A percentile compares a stretch with the other conserved stretches of the same genome.
phyloP scores from a whole-genome alignment of 129 eudicot species.

The Lactuca saligna region DNA sequence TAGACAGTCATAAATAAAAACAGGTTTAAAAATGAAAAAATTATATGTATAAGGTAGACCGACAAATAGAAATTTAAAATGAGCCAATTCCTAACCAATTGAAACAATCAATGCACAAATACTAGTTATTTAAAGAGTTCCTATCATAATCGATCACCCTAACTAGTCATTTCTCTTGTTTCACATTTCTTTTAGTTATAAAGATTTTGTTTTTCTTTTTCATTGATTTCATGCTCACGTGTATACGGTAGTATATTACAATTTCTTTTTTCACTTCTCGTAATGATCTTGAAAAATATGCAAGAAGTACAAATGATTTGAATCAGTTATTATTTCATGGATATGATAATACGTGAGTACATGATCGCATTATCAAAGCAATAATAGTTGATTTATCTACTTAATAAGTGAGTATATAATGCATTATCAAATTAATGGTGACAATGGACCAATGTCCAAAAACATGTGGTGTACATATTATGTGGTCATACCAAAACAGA shows the following conservation, averaged over 20 bases:
- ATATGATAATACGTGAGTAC: background rate
- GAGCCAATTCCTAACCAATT: background rate
- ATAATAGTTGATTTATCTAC: background rate
- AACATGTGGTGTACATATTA: conserved; percentile 11
- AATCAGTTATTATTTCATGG: background rate
- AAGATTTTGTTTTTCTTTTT: no score
- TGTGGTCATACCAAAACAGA: conserved; percentile 19
- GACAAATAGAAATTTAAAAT: background rate
- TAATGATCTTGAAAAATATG: background rate
- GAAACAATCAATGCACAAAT: background rate
- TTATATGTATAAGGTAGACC: background rate
- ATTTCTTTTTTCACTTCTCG: no score
- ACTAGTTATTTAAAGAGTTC: background rate
- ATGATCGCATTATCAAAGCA: background rate
- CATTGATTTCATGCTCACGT: no score
- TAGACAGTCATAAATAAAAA: background rate
- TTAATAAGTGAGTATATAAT: background rate
- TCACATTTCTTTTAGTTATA: no score
- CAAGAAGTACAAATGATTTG: background rate
- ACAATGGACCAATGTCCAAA: conserved; percentile 1
- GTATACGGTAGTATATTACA: no score
- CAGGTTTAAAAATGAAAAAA: background rate
- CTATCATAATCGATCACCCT: background rate
- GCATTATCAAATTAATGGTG: background rate
- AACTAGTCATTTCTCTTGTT: no score